phyloP scores from a whole-genome alignment of 2,329 filamentous ascomycete species.

The Penicillium sp. region DNA sequence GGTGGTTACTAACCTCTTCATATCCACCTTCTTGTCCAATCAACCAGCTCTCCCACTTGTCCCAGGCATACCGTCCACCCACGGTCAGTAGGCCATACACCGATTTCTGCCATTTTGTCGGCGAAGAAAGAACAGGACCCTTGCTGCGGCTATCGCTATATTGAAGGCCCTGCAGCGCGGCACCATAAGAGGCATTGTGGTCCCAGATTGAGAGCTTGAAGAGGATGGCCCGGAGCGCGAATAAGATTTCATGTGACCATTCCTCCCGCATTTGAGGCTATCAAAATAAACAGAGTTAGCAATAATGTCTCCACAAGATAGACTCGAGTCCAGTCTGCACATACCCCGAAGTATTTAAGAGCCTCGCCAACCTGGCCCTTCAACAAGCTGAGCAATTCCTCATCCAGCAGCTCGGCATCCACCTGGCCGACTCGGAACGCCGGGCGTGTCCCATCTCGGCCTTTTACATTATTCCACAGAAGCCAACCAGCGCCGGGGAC shows the following conservation, averaged over 20 bases:
- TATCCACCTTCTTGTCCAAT: slow-evolving; percentile 76
- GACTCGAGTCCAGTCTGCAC: slow-evolving; percentile 23
- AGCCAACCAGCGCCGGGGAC: slow-evolving; percentile 49
- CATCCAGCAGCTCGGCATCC: slow-evolving; percentile 91
- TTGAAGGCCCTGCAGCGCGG: slow-evolving; percentile 85
- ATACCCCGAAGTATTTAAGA: slow-evolving; percentile 80
- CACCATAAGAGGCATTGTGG: slow-evolving; percentile 92
- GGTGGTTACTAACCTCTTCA: slow-evolving; percentile 52
- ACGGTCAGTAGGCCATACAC: slow-evolving; percentile 85
- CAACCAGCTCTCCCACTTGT: slow-evolving; percentile 87
- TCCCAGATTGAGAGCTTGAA: slow-evolving; percentile 99
- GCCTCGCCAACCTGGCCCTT: slow-evolving; percentile 85
- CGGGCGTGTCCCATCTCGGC: slow-evolving; percentile 78
- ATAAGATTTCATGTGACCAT: slow-evolving; percentile 82
- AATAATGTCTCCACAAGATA: neutral
- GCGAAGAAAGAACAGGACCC: slow-evolving; percentile 67
- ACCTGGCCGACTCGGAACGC: slow-evolving; percentile 94
- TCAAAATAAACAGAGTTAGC: neutral
- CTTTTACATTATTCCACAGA: slow-evolving; percentile 72
- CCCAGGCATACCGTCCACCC: slow-evolving; percentile 86
- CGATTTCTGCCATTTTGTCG: slow-evolving; percentile 80
- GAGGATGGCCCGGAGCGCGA: slow-evolving; percentile 74
- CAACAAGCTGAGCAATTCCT: slow-evolving; percentile 85
- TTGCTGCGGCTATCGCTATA: slow-evolving; percentile 80
- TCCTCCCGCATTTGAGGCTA: slow-evolving; percentile 75